Conservation (phyloP, 345 rosid genomes). For the Pseudoturritis turrita region DNA sequence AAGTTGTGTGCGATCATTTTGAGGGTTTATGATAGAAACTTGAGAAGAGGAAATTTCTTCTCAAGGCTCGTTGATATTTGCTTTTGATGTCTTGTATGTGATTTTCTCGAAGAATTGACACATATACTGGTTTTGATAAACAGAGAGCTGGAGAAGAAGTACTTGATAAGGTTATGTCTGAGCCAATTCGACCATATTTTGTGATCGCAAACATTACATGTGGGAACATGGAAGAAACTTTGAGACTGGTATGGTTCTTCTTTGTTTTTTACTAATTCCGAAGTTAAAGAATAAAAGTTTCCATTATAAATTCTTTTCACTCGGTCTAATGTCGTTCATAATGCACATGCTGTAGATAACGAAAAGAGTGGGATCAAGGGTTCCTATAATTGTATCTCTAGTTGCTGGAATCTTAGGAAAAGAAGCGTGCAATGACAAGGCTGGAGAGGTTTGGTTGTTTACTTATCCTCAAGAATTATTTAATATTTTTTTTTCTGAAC, state of each 20-base stretch:
- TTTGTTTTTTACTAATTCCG: neutral
- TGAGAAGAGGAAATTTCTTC: no score
- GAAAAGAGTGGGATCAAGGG: constrained; percentile 39
- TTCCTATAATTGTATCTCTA: constrained; percentile 47
- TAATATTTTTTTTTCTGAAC: neutral
- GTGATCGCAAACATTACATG: constrained; percentile 41
- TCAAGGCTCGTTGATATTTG: neutral
- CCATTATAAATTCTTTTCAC: neutral
- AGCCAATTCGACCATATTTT: constrained; percentile 65
- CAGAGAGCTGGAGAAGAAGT: constrained; percentile 59
- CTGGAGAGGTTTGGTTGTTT: constrained; percentile 54
- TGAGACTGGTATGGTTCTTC: constrained; percentile 2
- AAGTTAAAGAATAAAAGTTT: neutral
- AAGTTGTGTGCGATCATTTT: neutral
- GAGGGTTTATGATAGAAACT: no score
- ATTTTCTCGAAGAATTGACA: neutral
- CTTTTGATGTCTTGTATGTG: neutral
- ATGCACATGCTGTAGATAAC: constrained; percentile 35
- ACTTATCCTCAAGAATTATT: neutral
- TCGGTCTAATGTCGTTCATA: neutral
- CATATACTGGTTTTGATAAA: neutral
- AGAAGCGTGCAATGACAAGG: constrained; percentile 40
- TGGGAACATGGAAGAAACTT: constrained; percentile 32
- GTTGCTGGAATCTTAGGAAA: constrained; percentile 59
- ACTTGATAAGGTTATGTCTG: constrained; percentile 51